A percentile compares a stretch with the other conserved stretches of the same genome.
phyloP scores from a whole-genome alignment of 1,284 basidiomycete species.

The Entoloma clypeatum region DNA sequence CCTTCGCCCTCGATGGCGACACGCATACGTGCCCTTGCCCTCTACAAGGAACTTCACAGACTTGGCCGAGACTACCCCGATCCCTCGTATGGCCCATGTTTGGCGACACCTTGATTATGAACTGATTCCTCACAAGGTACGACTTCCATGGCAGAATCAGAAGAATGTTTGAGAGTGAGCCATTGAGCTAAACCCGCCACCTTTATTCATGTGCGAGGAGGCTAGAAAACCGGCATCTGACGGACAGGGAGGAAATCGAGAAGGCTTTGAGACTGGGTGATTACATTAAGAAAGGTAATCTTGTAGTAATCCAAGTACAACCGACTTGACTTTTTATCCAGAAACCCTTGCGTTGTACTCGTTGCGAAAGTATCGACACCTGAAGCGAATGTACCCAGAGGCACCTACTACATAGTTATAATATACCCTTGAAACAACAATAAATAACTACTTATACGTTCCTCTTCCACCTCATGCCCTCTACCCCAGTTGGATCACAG shows the following conservation, averaged over 20 bases:
- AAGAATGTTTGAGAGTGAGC: constrained; percentile 66
- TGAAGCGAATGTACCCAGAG: constrained; percentile 69
- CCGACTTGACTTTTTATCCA: constrained; percentile 27
- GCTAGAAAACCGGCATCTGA: constrained; percentile 69
- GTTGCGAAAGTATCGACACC: constrained; percentile 81
- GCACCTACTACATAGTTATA: background rate
- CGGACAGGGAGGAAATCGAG: constrained; percentile 71
- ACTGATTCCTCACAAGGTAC: constrained; percentile 45
- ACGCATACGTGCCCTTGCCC: constrained; percentile 57
- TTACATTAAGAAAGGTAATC: constrained; percentile 82
- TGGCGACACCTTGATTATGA: no score
- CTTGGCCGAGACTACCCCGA: constrained; percentile 78
- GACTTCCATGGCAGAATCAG: constrained; percentile 71
- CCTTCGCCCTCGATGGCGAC: constrained; percentile 35
- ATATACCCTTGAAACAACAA: background rate
- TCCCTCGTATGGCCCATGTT: constrained; percentile 68
- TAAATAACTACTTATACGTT: background rate
- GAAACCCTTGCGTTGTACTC: constrained; percentile 86
- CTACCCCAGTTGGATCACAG: constrained; percentile 14
- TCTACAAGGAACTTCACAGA: constrained; percentile 77
- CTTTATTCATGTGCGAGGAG: constrained; percentile 9
- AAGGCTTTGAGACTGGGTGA: constrained; percentile 76
- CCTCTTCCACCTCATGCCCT: no score
- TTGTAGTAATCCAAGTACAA: background rate
- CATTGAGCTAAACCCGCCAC: constrained; percentile 2